Percentiles rank a stretch among this genome's conserved stretches.
Evolutionary conservation across 108 stramenopile species (phyloP).

Genomic region (Nitzschia sp.): DNA sequence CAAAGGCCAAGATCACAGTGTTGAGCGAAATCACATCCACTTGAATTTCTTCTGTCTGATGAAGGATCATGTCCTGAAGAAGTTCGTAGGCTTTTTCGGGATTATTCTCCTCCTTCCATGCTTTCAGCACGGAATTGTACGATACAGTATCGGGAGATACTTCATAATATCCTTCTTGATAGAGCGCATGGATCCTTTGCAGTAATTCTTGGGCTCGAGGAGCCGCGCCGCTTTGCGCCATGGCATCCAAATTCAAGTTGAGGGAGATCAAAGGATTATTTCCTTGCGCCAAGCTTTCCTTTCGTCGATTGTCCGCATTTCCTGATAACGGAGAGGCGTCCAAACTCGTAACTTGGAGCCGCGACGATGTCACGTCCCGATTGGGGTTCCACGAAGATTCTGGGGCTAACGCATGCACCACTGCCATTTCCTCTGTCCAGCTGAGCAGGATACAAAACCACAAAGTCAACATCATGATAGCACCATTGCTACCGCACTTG

Average conservation of each 20-base stretch:
- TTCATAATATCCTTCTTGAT: conserved; percentile 75
- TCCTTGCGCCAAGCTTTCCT: conserved; percentile 17
- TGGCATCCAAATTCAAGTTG: conserved; percentile 72
- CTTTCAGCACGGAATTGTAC: conserved; percentile 75
- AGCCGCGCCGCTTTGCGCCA: conserved; percentile 64
- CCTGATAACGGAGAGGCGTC: background rate
- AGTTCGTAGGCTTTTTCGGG: conserved; percentile 41
- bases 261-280: conserved; percentile 63
- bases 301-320: conserved; percentile 22
- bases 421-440: too few relatives aligned
- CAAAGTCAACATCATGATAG: too few relatives aligned
- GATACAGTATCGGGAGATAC: conserved; percentile 58
- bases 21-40: conserved; percentile 79
- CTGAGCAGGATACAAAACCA: too few relatives aligned
- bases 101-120: conserved; percentile 53
- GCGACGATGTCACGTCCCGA: background rate
- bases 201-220: conserved; percentile 68
- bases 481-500: too few relatives aligned
- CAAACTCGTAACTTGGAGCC: background rate
- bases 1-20: conserved; percentile 64
- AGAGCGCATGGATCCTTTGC: conserved; percentile 60
- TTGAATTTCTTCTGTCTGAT: conserved; percentile 12
- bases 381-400: background rate
- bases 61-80: conserved; percentile 35
- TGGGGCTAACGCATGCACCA: background rate